Percentiles rank a stretch among this genome's conserved stretches.
phyloP scores from a whole-genome alignment of 257 asterid genomes.

The Jacaranda mimosifolia region DNA sequence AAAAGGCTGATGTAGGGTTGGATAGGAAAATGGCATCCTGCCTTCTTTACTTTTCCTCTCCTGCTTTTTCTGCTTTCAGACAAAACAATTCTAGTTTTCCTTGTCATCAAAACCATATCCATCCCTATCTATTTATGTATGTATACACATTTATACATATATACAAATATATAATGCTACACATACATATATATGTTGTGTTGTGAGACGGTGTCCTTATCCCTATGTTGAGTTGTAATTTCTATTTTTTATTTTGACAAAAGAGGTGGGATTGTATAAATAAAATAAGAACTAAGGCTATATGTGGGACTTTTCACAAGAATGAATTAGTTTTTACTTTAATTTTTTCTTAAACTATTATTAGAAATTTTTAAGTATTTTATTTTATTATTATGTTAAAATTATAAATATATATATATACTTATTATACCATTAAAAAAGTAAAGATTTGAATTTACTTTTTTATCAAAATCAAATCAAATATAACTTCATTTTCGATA shows the following conservation, averaged over 20 bases:
- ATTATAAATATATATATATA: too few relatives aligned
- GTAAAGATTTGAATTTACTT: too few relatives aligned
- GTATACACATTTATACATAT: neutral
- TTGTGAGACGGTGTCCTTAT: neutral
- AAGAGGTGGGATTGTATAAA: neutral
- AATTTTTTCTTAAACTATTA: too few relatives aligned
- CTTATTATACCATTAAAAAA: too few relatives aligned
- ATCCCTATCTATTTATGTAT: neutral
- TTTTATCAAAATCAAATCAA: too few relatives aligned
- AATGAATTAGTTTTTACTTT: too few relatives aligned
- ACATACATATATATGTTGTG: neutral
- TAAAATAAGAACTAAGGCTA: too few relatives aligned
- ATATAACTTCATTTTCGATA: too few relatives aligned
- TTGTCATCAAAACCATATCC: constrained; percentile 25
- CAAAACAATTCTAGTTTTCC: constrained; percentile 40
- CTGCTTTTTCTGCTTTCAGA: constrained; percentile 37
- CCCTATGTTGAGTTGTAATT: neutral
- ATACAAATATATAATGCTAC: neutral
- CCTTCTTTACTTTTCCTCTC: constrained; percentile 34
- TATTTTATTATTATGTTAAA: too few relatives aligned
- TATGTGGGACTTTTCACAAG: too few relatives aligned
- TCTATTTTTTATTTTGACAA: neutral
- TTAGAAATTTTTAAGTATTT: too few relatives aligned
- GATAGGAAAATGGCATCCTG: constrained; percentile 43
- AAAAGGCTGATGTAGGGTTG: constrained; percentile 49